These are phyloP conservation scores for Erodium trifolium DNA, from an alignment of 441 rosid genomes.

Conservation along the genomic window DNA sequence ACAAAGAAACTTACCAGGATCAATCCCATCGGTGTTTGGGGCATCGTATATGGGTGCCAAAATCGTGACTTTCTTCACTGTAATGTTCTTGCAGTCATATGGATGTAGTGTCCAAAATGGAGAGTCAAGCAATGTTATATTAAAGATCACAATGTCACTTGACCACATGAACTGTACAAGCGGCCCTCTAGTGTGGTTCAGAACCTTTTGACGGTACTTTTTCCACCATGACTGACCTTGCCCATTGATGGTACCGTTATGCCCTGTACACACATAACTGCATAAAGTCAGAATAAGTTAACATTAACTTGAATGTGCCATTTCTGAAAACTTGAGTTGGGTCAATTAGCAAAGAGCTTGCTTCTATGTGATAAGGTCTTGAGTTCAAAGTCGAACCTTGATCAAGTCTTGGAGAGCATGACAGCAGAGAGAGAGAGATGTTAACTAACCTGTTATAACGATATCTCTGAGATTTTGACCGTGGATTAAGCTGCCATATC, in stretches of 20 bases:
- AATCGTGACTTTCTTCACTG: conserved; percentile 64
- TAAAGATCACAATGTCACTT: conserved; percentile 62
- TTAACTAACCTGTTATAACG: conserved; percentile 62
- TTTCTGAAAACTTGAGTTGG: too few species aligned
- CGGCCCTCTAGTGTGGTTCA: conserved; percentile 87
- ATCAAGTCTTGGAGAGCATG: too few species aligned
- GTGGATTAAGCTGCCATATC: conserved; percentile 88
- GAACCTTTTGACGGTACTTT: conserved; percentile 79
- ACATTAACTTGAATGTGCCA: too few species aligned
- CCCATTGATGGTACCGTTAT: conserved; percentile 90
- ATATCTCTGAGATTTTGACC: conserved; percentile 93
- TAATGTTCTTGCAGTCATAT: conserved; percentile 85
- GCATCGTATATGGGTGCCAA: conserved; percentile 73
- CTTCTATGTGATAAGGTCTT: too few species aligned
- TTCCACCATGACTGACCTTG: conserved; percentile 97
- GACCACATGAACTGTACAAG: conserved; percentile 95
- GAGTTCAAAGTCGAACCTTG: too few species aligned
- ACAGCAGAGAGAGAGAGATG: too few species aligned
- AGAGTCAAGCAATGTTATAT: conserved; percentile 71
- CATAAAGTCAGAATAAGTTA: neutral
- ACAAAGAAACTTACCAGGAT: conserved; percentile 51
- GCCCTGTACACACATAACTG: conserved; percentile 38
- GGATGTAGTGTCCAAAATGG: conserved; percentile 98
- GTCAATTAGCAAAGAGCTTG: too few species aligned
- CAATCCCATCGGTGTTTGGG: conserved; percentile 95